Base-by-base conservation (phyloP, 257 asterid genomes). In the Nicotiana tomentosiformis region DNA sequence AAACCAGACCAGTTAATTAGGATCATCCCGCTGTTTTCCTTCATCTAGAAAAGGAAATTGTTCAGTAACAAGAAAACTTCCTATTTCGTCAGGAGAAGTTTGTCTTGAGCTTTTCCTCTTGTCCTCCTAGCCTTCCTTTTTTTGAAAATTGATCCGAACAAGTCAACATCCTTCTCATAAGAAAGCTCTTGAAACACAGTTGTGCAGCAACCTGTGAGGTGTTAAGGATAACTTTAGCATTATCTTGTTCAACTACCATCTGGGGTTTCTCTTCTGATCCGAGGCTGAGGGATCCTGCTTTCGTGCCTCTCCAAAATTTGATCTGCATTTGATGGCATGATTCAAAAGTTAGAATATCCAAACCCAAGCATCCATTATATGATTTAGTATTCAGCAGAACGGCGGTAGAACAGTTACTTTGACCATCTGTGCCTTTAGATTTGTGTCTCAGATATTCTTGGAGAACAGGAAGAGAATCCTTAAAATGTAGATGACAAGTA, bases 241-340 rank as follows among this genome's bases (percentile, higher is more conserved):
- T 12, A 10, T 18, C 2, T 23, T 23, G 2, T 64, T 84, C 87
- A 89, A 37, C 82, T 82, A 70, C 84, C 87, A 30, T 85, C 43
- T 4, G 87, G 87, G 61, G 84, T 84, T 84, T 84, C 91, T 82
- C 88, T 87, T 91, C 84, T 81, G 84, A 69, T 91, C 86, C 0
- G 89, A 60, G 18, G 83, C 78, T 7, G 94, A 89, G 51, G 92
- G 86, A 83, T 89, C 89, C 79, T 88, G 93, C 9, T 87, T 83
- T 82, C 85, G 89, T 16, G 92, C 84, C 90, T 92, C 90, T 77
- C 98, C 97, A 78, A 90, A 94, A 60, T 86, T 87, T 29, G 95
- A 94, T 82, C 97, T 92, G 91, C 86, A 86, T 32, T 66, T 84
- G 4, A 18, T 77, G 81, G 58, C 83, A 58, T 10, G 23, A 66